Evolutionary conservation across 1,284 basidiomycete genomes (phyloP), one percentile per base, ranked within the genome.

Genomic region (Irpex sp.): DNA sequence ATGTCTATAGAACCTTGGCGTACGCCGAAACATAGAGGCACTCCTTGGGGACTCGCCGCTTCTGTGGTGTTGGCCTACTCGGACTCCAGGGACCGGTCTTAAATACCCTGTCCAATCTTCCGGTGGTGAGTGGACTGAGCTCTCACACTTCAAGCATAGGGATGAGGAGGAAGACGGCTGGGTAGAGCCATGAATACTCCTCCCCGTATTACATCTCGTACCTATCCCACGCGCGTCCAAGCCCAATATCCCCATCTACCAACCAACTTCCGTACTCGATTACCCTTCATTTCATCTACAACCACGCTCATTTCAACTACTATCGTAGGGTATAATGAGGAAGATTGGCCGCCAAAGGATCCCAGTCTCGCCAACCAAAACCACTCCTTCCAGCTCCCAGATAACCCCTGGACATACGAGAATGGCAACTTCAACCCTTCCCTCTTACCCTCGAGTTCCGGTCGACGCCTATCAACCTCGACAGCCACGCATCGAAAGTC

Each of bases 401-500:
- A 78, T 19, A 85, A 84, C 8, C 90, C 94, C 4, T 96, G 94
- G 85, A 93, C 93, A 6, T 96, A 92, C 69, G 87, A 89, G 64
- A 86, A 87, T 57, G 90, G 81, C 10, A 75, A 80, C 2, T 69
- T 93, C 21, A 95, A 95, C 69, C 93, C 93, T 1, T 69, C 77
- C 42, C 82, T 94, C 4, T 77, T 77, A 49, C 86, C 92, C 1
- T 86, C 83, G 23, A 91, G 85, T 67, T 67, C 80, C 10, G 67
- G 72, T 21, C 71, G 63, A 23, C 14, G 62, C 33, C 19, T 64
- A 47, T 59, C 68, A n/a, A 57, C 65, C 39, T 39, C 64, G 58
- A 54, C 52, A 33, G 33, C 52, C 12, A 36, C 52, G 14, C 62
- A 68, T 6, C 67, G 66, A 14, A 49, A 39, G 42, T 19, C 59